Base-by-base conservation (phyloP, 75 land plant genomes). In the Ceratopteris richardii region DNA sequence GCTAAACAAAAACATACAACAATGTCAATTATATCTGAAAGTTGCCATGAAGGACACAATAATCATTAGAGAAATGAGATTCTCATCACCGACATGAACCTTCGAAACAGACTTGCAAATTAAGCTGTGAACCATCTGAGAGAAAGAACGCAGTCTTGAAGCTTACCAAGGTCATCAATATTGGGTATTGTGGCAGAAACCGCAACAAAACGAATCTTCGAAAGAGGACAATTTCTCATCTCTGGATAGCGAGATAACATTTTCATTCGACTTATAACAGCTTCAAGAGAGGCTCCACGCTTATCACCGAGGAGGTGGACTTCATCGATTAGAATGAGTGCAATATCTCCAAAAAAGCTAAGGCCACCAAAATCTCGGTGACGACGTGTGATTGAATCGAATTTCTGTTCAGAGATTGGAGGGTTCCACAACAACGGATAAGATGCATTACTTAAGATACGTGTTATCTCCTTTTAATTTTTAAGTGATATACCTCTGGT, bases 181-280 rank as follows among this genome's bases (percentile, higher is more conserved):
- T 93, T 93, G 51, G 98, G 96, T 48, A 93, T 86, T 29, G 96
- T 93, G 20, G 96, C 98, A 57, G 98, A 93, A 58, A 89, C 96
- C 51, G 96, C 98, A 57, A 93, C 60, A 57, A 89, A 83, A 26
- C 98, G 90, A 30, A 93, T 81, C 56, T 51, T 51, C 19, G 81
- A 75, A 6, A 93, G 62, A 63, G 98, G 71, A 51, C 71, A 76
- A 29, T 77, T 70, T 20, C 54, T 66, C 81, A 93, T 74, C 55
- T 79, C 76, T 46, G 76, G 75, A 22, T 61, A 83, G 19, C 79
- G 68, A 37, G 90, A 54, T 50, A 93, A 73, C 90, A 93, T 93
- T 73, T 89, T 89, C 59, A 89, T 75, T 66, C 98, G 76, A 60
- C 96, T 86, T 20, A 86, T 79, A 53, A 93, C 70, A 60, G 96